These are phyloP conservation scores for Austroboletus novae-zelandiae DNA, from an alignment of 1,284 basidiomycete genomes.

Conservation along the genomic window DNA sequence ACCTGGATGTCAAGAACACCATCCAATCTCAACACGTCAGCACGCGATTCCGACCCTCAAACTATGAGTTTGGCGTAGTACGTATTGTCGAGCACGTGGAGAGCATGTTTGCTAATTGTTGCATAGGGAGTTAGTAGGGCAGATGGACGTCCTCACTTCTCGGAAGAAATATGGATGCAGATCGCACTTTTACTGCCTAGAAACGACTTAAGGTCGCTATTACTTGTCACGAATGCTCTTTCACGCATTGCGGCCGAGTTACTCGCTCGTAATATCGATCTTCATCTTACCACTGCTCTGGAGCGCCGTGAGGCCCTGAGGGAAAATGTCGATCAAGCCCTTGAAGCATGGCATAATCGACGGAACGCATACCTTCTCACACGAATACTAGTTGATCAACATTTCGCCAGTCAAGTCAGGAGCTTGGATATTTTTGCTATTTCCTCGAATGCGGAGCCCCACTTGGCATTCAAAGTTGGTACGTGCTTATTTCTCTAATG, in stretches of 20 bases:
- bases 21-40: constrained; percentile 34
- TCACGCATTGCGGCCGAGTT: too few relatives aligned
- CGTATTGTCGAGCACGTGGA: too few relatives aligned
- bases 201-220: too few relatives aligned
- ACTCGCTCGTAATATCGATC: constrained; percentile 59
- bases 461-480: constrained; percentile 66
- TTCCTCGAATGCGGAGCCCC: constrained; percentile 43
- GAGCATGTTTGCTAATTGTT: too few relatives aligned
- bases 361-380: constrained; percentile 69
- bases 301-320: constrained; percentile 30
- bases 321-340: constrained; percentile 23
- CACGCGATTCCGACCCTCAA: too few relatives aligned
- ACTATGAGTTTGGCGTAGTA: too few relatives aligned
- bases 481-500: constrained; percentile 8
- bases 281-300: constrained; percentile 41
- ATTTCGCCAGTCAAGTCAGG: constrained; percentile 56
- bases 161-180: too few relatives aligned
- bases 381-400: constrained; percentile 56
- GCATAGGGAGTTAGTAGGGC: constrained; percentile 33
- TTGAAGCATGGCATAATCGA: constrained; percentile 52
- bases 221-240: too few relatives aligned
- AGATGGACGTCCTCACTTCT: too few relatives aligned
- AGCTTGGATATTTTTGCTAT: constrained; percentile 60
- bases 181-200: too few relatives aligned
- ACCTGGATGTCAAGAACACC: constrained; percentile 62